These are phyloP conservation scores for Rhododendron ovatum DNA, from an alignment of 148 eudicot genomes.

Conservation along the genomic window DNA sequence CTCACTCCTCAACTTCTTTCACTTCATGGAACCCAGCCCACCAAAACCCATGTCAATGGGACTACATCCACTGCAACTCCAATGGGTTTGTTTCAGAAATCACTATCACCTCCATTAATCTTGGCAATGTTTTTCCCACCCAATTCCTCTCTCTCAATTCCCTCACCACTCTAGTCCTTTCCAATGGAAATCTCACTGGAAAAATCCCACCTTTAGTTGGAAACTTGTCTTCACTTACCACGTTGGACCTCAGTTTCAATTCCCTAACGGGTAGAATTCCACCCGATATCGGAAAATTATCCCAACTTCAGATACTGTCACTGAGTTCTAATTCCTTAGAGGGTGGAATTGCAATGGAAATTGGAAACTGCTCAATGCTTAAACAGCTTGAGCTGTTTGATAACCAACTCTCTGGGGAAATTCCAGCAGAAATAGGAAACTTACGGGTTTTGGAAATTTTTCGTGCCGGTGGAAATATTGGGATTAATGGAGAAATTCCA, in stretches of 20 bases:
- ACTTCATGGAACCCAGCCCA: slow-evolving; percentile 25
- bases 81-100: slow-evolving; percentile 28
- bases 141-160: slow-evolving; percentile 25
- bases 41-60: slow-evolving; percentile 27
- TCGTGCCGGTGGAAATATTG: slow-evolving; percentile 35
- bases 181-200: slow-evolving; percentile 29
- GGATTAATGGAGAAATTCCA: slow-evolving; percentile 34
- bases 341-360: slow-evolving; percentile 27
- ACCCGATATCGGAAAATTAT: slow-evolving; percentile 20
- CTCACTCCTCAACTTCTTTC: slow-evolving; percentile 23
- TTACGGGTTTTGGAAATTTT: slow-evolving; percentile 21
- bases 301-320: slow-evolving; percentile 13
- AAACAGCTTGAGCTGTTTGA: slow-evolving; percentile 30
- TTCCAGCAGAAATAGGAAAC: slow-evolving; percentile 27
- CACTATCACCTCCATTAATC: slow-evolving; percentile 24
- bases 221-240: slow-evolving; percentile 19
- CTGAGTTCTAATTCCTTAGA: slow-evolving; percentile 26
- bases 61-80: slow-evolving; percentile 18
- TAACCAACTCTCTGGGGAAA: slow-evolving; percentile 27
- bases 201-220: slow-evolving; percentile 23
- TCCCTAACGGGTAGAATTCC: slow-evolving; percentile 27
- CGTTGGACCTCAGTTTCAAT: slow-evolving; percentile 32
- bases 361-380: slow-evolving; percentile 31
- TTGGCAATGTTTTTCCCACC: slow-evolving; percentile 22
- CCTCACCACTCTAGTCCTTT: slow-evolving; percentile 23